Evolutionary conservation across 148 eudicot species (phyloP), one percentile per base, ranked within the genome.

Genomic region (Bassia scoparia): DNA sequence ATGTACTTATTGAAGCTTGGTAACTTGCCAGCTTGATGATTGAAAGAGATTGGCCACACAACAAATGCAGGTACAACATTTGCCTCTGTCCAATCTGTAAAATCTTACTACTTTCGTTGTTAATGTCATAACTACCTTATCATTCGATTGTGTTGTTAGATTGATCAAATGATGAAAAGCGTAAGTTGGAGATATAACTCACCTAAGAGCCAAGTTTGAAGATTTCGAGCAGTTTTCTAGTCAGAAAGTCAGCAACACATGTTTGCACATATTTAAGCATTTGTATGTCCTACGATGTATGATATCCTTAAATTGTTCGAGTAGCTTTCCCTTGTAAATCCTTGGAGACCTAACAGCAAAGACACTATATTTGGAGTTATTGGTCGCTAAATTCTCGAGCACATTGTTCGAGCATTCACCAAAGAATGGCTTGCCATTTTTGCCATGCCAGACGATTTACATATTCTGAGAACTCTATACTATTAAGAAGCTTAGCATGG

Each of bases 1-100:
- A n/a, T n/a, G n/a, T n/a, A n/a, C n/a, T n/a, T n/a, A n/a, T n/a
- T n/a, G n/a, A n/a, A n/a, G n/a, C n/a, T n/a, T 72, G 21, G 34
- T 2, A 20, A 38, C 16, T 73, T 79, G 79, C 88, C 88, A 91
- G 97, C 94, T 91, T 55, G 90, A 89, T 35, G 97, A 91, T 79
- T 91, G 69, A 78, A 89, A 75, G 83, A 86, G 12, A 86, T 91
- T 37, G 97, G 94, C 31, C 90, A 89, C 66, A 87, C 97, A 16
- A 88, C 78, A 67, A 87, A 87, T n/a, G 68, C 94, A 91, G 87
- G 97, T 91, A 74, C 62, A 38, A 31, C 7, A 5, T 54, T 49
- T 50, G 31, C 2, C 11, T 9, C 16, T 46, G 30, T 3, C 5
- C 21, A 27, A 21, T 23, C 50, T 64, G 35, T 16, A 1, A 5